Evolutionary conservation across 176 grass and related monocot genomes (phyloP), one percentile per base, ranked within the genome.

Genomic region (Carex pumila): DNA sequence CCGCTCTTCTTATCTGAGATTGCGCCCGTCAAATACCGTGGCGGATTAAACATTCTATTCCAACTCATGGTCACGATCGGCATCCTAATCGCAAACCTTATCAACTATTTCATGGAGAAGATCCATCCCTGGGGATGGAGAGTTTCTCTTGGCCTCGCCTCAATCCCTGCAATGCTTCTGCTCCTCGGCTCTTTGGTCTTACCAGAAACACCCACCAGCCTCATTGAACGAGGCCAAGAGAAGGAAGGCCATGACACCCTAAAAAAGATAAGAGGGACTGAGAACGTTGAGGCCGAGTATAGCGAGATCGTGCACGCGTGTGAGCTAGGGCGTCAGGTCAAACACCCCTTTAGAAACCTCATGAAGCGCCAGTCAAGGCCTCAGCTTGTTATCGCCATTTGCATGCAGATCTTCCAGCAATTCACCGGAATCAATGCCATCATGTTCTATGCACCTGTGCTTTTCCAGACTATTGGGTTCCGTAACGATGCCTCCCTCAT

Each of bases 31-130:
- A 85, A 79, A 72, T 59, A 87, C 82, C 89, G 92, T 4, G 92
- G 92, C 2, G 92, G 81, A 29, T 83, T 94, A 55, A 91, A 91
- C 89, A 91, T 91, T 70, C 65, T 94, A 58, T 94, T 94, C 87
- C 92, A 94, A 83, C 87, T 94, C 64, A 70, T 88, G 58, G 89
- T 91, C 21, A 91, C 89, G 8, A 29, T 89, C 12, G 89, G 89
- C 0, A 94, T 94, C 85, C 85, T 94, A 30, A 30, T 89, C 8
- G 92, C 92, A 60, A 89, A 55, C 82, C 4, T 94, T 11, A 75
- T 94, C 77, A 91, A 94, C 85, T 94, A 85, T 85, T 77, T 87
- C 77, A 53, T 85, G 1, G 73, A 87, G 0, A 21, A 22, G 8
- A 4, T 85, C 0, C 92, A 94, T 70, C 88, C 92, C 0, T 25